Conservation (phyloP, 495 filamentous ascomycete genomes). For the Podospora pseudoanserina region DNA sequence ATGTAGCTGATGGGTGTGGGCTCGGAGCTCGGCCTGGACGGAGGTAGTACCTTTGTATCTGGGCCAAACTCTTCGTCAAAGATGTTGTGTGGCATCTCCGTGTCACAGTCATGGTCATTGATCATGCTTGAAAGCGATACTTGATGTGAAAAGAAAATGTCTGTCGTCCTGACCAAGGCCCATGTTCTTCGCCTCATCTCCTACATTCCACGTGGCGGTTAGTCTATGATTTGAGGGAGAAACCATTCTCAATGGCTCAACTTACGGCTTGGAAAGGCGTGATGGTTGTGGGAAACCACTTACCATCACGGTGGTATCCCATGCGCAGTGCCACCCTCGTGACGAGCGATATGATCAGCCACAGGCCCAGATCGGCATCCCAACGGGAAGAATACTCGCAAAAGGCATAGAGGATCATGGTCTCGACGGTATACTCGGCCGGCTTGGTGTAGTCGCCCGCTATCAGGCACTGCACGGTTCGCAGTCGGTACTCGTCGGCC, state of each 20-base stretch:
- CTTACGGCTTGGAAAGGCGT: slow-evolving; percentile 72
- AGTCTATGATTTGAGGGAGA: slow-evolving; percentile 6
- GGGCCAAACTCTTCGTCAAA: slow-evolving; percentile 93
- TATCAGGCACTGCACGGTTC: slow-evolving; percentile 83
- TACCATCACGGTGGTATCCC: slow-evolving; percentile 92
- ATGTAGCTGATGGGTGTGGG: slow-evolving; percentile 85
- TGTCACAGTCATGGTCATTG: slow-evolving; percentile 75
- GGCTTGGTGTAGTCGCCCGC: slow-evolving; percentile 89
- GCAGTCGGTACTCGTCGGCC: slow-evolving; percentile 71
- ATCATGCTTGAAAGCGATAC: slow-evolving; percentile 85
- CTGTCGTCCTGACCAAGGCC: slow-evolving; percentile 75
- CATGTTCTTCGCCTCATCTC: slow-evolving; percentile 91
- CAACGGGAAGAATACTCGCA: slow-evolving; percentile 73
- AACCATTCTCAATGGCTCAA: background rate
- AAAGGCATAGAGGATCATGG: slow-evolving; percentile 78
- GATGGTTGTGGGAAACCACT: slow-evolving; percentile 71
- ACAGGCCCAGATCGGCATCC: slow-evolving; percentile 77
- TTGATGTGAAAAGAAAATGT: slow-evolving; percentile 88
- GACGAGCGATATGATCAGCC: slow-evolving; percentile 77
- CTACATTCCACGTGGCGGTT: slow-evolving; percentile 22
- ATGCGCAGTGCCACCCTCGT: slow-evolving; percentile 85
- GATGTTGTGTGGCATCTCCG: slow-evolving; percentile 80
- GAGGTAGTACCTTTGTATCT: slow-evolving; percentile 70
- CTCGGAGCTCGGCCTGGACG: slow-evolving; percentile 67
- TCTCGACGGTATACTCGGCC: slow-evolving; percentile 80